These are phyloP conservation scores for Tetradesmus obliquus DNA, from an alignment of 139 green algal genomes.

Conservation along the genomic window DNA sequence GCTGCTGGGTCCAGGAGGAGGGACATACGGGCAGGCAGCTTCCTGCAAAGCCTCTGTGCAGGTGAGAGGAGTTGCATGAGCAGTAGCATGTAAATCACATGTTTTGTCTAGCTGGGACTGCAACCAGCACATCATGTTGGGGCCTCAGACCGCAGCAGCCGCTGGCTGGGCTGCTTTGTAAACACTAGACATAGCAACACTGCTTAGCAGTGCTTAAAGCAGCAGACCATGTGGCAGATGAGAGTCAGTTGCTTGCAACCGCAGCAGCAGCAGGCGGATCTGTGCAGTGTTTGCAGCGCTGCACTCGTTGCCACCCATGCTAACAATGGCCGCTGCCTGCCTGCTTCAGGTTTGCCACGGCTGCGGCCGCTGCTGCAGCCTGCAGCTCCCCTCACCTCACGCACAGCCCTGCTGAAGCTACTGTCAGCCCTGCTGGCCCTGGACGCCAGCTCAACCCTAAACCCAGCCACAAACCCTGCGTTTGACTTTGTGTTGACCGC, in stretches of 20 bases:
- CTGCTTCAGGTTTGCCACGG: not conserved
- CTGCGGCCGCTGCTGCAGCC: slow-evolving; percentile 21
- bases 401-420: slow-evolving; percentile 14
- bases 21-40: not conserved
- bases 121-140: too few species aligned
- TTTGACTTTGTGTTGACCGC: slow-evolving; percentile 1
- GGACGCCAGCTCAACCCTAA: not conserved
- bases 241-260: too few species aligned
- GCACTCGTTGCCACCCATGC: not conserved
- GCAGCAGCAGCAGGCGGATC: too few species aligned
- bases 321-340: not conserved
- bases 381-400: not conserved
- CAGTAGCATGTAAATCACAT: too few species aligned
- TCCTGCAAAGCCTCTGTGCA: not conserved
- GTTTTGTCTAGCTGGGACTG: too few species aligned
- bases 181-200: too few species aligned
- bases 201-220: too few species aligned
- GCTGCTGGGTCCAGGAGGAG: not conserved
- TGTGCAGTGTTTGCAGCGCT: not conserved
- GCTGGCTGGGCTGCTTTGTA: too few species aligned
- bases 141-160: too few species aligned
- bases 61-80: not conserved
- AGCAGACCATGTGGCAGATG: too few species aligned
- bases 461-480: slow-evolving; percentile 19
- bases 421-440: slow-evolving; percentile 8